Percentiles rank a stretch among this genome's conserved stretches.
These are phyloP conservation scores for Candida germanica DNA, from an alignment of 805 yeast species.

Conservation along the genomic window DNA sequence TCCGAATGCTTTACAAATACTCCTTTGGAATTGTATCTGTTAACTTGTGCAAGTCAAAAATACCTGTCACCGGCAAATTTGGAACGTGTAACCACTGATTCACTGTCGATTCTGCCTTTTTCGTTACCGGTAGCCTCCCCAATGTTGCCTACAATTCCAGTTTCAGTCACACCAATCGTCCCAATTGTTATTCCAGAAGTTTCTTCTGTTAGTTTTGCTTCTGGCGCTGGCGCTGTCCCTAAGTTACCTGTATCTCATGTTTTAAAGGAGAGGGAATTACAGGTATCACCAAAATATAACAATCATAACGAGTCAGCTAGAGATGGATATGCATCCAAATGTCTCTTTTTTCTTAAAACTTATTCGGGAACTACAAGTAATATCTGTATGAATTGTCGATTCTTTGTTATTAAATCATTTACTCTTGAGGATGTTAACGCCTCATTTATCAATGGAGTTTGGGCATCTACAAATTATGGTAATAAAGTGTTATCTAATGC, in stretches of 20 bases:
- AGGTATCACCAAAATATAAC: neutral
- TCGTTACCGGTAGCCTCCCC: neutral
- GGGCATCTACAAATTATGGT: constrained; percentile 62
- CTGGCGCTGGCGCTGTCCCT: no score
- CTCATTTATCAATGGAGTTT: constrained; percentile 47
- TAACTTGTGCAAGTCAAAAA: neutral
- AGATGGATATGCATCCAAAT: neutral
- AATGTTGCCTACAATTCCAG: neutral
- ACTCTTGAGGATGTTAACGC: constrained; percentile 47
- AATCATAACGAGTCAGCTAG: neutral
- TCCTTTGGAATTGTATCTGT: neutral
- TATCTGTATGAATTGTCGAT: constrained; percentile 17
- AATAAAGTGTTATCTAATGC: constrained; percentile 50
- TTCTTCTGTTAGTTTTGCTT: neutral
- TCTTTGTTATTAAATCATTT: constrained; percentile 56
- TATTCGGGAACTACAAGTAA: constrained; percentile 10
- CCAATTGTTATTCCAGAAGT: neutral
- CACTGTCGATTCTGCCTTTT: neutral
- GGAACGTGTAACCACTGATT: neutral
- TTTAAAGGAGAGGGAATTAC: neutral
- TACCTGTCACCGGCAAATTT: no score
- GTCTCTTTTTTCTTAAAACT: constrained; percentile 5
- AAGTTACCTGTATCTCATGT: neutral
- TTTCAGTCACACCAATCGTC: neutral
- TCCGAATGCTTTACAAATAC: neutral